These are phyloP conservation scores for Nitzschia sp. DNA, from an alignment of 108 stramenopile species.

Conservation along the genomic window DNA sequence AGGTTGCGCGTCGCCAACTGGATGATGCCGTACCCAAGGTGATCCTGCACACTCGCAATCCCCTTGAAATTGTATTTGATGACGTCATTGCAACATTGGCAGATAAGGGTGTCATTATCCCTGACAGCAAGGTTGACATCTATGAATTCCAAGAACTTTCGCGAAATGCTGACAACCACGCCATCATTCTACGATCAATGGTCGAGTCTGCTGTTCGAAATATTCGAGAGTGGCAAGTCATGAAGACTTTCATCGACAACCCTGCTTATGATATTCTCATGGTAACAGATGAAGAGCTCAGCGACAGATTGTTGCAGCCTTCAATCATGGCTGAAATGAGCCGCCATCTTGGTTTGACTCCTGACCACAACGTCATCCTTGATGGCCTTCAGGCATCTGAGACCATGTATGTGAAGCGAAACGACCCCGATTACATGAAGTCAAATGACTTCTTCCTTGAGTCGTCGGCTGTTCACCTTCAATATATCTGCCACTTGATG, in stretches of 20 bases:
- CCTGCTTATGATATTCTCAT: neutral
- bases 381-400: conserved; percentile 16
- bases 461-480: neutral
- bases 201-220: neutral
- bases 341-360: conserved; percentile 6
- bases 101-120: neutral
- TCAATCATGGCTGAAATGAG: conserved; percentile 7
- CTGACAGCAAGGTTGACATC: neutral
- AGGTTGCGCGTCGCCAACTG: conserved; percentile 1
- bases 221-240: conserved; percentile 7
- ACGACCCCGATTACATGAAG: neutral
- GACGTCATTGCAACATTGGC: neutral
- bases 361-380: conserved; percentile 8
- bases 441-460: conserved; percentile 11
- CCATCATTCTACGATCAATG: conserved; percentile 4
- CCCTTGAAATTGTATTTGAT: conserved; percentile 15
- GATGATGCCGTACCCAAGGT: neutral
- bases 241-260: conserved; percentile 4
- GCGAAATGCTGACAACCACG: neutral
- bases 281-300: conserved; percentile 6
- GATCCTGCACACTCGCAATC: conserved; percentile 14
- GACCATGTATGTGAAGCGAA: neutral
- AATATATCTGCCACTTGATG: conserved; percentile 16
- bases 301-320: conserved; percentile 1
- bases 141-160: conserved; percentile 3